Evolutionary conservation across 148 eudicot species (phyloP).

Genomic region (Arbutus unedo): DNA sequence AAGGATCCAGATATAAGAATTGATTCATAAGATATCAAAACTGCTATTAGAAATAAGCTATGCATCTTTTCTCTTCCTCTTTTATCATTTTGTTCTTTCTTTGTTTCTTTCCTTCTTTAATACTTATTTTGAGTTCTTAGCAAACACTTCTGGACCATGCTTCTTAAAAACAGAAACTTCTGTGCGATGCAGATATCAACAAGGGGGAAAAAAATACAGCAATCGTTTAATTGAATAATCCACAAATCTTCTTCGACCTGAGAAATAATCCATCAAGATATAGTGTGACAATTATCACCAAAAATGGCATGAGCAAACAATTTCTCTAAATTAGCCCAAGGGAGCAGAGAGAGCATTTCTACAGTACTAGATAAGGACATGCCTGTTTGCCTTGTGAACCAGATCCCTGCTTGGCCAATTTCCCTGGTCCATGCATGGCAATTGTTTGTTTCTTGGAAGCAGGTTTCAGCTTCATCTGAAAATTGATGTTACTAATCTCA

Average conservation of each 20-base stretch:
- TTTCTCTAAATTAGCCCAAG: background rate
- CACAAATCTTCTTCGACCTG: background rate
- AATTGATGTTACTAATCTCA: conserved; percentile 4
- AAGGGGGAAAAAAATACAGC: background rate
- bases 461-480: conserved; percentile 44
- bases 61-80: background rate
- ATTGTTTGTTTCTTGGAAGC: conserved; percentile 37
- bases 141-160: background rate
- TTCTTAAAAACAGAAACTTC: background rate
- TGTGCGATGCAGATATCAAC: background rate
- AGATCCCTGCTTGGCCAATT: conserved; percentile 37
- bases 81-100: background rate
- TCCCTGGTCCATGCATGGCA: conserved; percentile 37
- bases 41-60: background rate
- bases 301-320: background rate
- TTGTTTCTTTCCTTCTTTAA: background rate
- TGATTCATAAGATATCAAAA: background rate
- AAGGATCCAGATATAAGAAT: background rate
- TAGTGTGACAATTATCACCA: background rate
- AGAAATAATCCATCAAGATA: background rate
- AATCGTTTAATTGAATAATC: background rate
- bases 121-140: background rate
- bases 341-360: background rate
- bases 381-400: conserved; percentile 47
- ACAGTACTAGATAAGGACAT: conserved; percentile 23